Base-by-base conservation (phyloP, 1,284 basidiomycete genomes). In the Cryptococcus jaspeensis region DNA sequence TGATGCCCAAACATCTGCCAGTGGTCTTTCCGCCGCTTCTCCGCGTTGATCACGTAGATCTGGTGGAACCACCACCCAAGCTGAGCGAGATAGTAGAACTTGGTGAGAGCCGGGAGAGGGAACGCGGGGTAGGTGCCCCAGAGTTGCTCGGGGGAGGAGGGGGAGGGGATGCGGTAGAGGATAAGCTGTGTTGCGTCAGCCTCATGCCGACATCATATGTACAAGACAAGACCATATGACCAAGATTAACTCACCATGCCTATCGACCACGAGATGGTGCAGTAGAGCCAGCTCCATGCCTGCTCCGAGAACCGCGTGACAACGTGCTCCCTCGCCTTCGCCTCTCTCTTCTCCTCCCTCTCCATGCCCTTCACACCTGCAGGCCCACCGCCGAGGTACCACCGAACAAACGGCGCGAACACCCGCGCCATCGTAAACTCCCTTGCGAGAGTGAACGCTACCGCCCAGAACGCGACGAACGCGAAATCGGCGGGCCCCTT, bases 1-100 rank as follows among this genome's bases (percentile, higher is more conserved):
- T 99, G 95, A 79, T 99, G 95, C 32, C 86, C 81, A 82, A 97
- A 89, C 95, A 98, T 99, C 78, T 97, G 93, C 75, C 82, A 82
- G 75, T 96, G 91, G 77, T 99, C 95, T 72, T 92, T 93, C 55
- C 95, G 83, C 53, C 86, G 83, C 47, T 87, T 92, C 77, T 99
- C 95, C n/a, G 92, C 87, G 75, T 97, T 89, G 74, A 99, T 83
- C 54, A 95, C 87, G 60, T 97, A 82, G 18, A 96, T 81, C 77
- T 95, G 92, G 72, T 98, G 93, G 58, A 90, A 79, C 80, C 96
- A 98, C 78, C 94, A 96, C 9, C 91, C 90, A n/a, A 85, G 86
- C 76, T 97, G 90, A 11, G 84, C 84, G 42, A 99, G 85, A 74
- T 99, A 97, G 77, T 94, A 96, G 69, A 90, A 83, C 75, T 98